Percentiles rank a stretch among this genome's conserved stretches.
phyloP scores from a whole-genome alignment of 2,329 filamentous ascomycete species.

The Nigrospora oryzae region DNA sequence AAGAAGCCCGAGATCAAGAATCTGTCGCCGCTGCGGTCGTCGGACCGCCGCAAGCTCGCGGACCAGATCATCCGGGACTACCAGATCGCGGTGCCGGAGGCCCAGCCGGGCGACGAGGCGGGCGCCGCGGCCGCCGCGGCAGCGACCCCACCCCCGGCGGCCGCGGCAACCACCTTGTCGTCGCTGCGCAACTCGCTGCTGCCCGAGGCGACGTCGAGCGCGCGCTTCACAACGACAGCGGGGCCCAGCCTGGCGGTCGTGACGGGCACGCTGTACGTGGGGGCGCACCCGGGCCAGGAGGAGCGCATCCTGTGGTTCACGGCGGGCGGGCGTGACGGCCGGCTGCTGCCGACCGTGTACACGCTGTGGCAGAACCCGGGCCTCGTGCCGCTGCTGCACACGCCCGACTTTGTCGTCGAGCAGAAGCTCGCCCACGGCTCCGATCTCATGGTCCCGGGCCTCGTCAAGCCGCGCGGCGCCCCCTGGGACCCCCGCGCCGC shows the following conservation, averaged over 20 bases:
- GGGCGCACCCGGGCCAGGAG: constrained; percentile 43
- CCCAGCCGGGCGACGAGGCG: constrained; percentile 17
- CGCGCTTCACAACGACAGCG: constrained; percentile 56
- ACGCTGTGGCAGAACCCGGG: constrained; percentile 57
- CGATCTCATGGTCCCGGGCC: constrained; percentile 61
- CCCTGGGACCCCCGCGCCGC: constrained; percentile 52
- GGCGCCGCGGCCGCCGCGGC: constrained; percentile 8
- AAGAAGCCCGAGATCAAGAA: constrained; percentile 63
- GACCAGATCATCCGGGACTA: constrained; percentile 60
- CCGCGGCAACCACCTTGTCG: neutral
- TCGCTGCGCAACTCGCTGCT: constrained; percentile 44
- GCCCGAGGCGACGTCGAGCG: constrained; percentile 54
- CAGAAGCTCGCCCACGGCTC: constrained; percentile 56
- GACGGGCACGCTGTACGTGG: constrained; percentile 57
- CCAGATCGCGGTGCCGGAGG: constrained; percentile 24
- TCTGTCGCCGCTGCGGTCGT: constrained; percentile 55
- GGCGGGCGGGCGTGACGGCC: constrained; percentile 36
- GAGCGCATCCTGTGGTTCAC: constrained; percentile 57
- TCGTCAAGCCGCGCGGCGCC: constrained; percentile 45
- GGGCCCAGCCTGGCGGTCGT: constrained; percentile 54
- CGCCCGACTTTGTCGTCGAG: constrained; percentile 47
- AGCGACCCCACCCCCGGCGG: neutral
- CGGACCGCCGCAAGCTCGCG: constrained; percentile 57
- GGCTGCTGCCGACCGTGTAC: constrained; percentile 50
- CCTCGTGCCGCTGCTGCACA: constrained; percentile 56